phyloP scores from a whole-genome alignment of 306 rosid species.

The Geum urbanum region DNA sequence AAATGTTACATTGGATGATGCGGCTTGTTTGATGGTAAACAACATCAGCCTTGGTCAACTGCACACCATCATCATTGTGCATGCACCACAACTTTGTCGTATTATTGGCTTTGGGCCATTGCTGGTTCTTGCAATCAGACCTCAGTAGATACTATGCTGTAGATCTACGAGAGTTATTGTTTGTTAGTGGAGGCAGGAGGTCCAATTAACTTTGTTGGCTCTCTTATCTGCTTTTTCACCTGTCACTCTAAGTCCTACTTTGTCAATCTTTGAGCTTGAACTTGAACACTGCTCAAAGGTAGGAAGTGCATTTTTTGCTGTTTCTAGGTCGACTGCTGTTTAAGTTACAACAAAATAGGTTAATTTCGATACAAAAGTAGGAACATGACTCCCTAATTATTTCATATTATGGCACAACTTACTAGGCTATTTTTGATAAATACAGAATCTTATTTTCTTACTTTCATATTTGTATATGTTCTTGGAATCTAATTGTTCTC shows the following conservation, averaged over 20 bases:
- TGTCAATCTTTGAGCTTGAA: not conserved
- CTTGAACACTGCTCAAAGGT: not conserved
- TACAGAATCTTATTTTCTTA: not conserved
- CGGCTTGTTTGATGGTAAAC: not conserved
- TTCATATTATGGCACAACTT: not conserved
- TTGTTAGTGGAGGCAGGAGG: not conserved
- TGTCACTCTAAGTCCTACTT: constrained; percentile 2
- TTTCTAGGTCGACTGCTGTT: not conserved
- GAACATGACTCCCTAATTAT: not conserved
- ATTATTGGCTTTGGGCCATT: too few relatives aligned
- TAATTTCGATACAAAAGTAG: not conserved
- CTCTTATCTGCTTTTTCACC: not conserved
- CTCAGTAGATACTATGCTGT: not conserved
- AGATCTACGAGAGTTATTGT: not conserved
- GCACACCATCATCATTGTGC: not conserved
- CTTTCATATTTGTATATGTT: not conserved
- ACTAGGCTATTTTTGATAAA: not conserved
- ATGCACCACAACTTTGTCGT: not conserved
- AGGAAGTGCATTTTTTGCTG: not conserved
- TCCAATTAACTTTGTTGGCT: not conserved
- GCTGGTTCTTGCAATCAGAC: not conserved
- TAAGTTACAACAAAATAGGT: not conserved
- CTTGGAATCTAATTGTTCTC: constrained; percentile 17
- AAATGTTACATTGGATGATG: not conserved
- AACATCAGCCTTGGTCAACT: not conserved